A percentile compares a stretch with the other conserved stretches of the same genome.
Conservation (phyloP, 2,329 filamentous ascomycete genomes). For the Curvularia eragrostidis region DNA sequence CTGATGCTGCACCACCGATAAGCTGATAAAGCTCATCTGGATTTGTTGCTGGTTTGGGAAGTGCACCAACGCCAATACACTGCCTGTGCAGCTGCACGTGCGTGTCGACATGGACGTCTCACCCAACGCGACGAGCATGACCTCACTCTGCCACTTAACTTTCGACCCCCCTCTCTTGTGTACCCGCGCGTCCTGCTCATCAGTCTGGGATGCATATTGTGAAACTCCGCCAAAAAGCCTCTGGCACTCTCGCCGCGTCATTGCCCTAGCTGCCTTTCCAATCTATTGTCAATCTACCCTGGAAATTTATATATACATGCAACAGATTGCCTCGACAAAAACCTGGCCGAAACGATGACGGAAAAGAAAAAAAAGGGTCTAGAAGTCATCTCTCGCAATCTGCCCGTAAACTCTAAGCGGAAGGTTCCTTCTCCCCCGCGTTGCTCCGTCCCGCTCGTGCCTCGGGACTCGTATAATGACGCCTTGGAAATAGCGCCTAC, state of each 20-base stretch:
- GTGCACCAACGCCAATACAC: conserved; percentile 1
- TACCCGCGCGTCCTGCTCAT: no score
- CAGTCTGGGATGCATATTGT: neutral
- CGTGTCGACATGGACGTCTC: neutral
- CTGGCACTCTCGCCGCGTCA: neutral
- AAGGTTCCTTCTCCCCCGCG: neutral
- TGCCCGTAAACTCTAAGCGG: neutral
- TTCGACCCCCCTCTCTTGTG: neutral
- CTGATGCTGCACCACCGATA: conserved; percentile 3
- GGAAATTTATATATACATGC: neutral
- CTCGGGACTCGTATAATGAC: neutral
- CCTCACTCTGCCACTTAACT: neutral
- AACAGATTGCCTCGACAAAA: neutral
- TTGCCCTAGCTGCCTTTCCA: neutral
- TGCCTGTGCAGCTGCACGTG: conserved; percentile 2
- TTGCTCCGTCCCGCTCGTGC: neutral
- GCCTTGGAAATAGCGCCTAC: neutral
- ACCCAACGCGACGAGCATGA: neutral
- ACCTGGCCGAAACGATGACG: no score
- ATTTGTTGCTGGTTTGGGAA: neutral
- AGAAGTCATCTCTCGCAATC: neutral
- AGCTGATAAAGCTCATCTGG: neutral
- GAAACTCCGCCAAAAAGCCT: neutral
- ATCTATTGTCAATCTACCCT: neutral
- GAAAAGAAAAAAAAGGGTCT: neutral